A percentile compares a stretch with the other conserved stretches of the same genome.
These are phyloP conservation scores for Mrakia hoshinonis DNA, from an alignment of 768 basidiomycete genomes.

Conservation along the genomic window DNA sequence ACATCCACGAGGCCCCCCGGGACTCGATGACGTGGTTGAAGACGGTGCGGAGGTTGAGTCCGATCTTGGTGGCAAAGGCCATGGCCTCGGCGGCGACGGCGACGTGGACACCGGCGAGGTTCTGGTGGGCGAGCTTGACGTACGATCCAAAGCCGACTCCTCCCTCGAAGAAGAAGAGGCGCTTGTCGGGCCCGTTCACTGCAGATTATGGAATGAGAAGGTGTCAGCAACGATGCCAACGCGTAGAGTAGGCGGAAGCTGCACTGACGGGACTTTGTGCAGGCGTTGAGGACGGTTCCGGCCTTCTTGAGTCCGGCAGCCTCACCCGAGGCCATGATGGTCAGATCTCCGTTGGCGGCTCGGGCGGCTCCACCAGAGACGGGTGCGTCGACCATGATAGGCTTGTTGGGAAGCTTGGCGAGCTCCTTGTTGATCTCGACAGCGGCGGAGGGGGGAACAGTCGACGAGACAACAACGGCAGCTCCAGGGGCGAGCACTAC, in stretches of 20 bases:
- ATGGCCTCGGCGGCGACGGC: conserved; percentile 21
- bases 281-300: conserved; percentile 15
- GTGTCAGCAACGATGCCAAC: too few relatives aligned
- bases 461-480: conserved; percentile 20
- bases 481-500: conserved; percentile 23
- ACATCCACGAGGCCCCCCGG: conserved; percentile 21
- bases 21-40: conserved; percentile 22
- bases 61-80: conserved; percentile 24
- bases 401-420: conserved; percentile 15
- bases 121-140: conserved; percentile 25
- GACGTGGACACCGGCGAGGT: conserved; percentile 23
- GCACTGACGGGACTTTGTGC: conserved; percentile 11
- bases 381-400: conserved; percentile 23
- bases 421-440: conserved; percentile 11
- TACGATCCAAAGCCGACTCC: conserved; percentile 14
- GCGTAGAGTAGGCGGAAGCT: background rate
- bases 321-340: conserved; percentile 21
- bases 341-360: conserved; percentile 23
- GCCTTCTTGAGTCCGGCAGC: conserved; percentile 16
- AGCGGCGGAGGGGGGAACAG: conserved; percentile 15
- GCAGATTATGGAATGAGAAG: background rate
- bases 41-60: background rate
- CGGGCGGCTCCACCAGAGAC: conserved; percentile 25
- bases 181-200: conserved; percentile 13
- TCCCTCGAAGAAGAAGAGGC: conserved; percentile 20